Evolutionary conservation across 2,329 filamentous ascomycete genomes (phyloP), one percentile per base, ranked within the genome.

Genomic region (Xylaria digitata): DNA sequence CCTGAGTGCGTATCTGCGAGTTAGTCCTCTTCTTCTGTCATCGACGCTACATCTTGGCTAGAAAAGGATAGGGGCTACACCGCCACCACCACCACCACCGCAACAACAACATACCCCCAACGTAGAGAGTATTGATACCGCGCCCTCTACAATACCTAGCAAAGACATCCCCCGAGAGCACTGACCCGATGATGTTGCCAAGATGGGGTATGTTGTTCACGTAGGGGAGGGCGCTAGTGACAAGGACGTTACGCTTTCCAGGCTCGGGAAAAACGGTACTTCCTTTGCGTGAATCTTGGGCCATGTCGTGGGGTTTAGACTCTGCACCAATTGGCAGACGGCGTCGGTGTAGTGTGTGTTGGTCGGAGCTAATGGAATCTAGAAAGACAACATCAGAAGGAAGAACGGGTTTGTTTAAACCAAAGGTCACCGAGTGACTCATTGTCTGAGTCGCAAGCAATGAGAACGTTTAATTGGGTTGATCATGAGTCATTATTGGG

Each of bases 181-280:
- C 84, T 9, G 75, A 80, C 23, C 82, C 82, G 56, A 84, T 82
- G 64, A 84, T 78, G 72, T 84, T 84, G 57, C 82, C 84, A 58
- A 86, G 74, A 71, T 86, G 84, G 1, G 84, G 84, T 0, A 86
- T 82, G 69, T 87, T 86, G 78, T 87, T 86, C 65, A 86, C 85
- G 68, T 86, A 86, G 15, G 84, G 84, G 8, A 87, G 75, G 1
- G 85, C 85, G 62, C 82, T 84, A 37, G 62, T 68, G 45, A 69
- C 56, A 13, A 69, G 64, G 8, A 67, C 34, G 49, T 67, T 69
- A 21, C 64, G 56, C 57, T 69, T 61, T 52, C 67, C 64, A 48
- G 67, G 64, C 54, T 64, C 42, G 23, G 67, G 64, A 67, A 69
- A 64, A 55, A 69, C 63, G 42, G 43, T 42, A n/a, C 64, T 56